Conservation (phyloP, 306 rosid genomes). For the Quercus engelmannii region DNA sequence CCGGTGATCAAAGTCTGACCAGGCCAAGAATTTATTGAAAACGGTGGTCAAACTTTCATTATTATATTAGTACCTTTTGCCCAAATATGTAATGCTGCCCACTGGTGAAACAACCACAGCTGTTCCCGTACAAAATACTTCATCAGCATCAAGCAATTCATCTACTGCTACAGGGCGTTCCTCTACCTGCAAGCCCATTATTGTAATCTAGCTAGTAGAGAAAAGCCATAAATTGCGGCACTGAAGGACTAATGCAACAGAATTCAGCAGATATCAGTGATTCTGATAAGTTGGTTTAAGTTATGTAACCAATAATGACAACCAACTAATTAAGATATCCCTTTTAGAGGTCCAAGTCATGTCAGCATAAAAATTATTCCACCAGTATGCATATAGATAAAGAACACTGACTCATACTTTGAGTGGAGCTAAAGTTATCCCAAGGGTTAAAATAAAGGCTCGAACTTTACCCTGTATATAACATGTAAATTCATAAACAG, state of each 20-base stretch:
- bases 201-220: neutral
- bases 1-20: neutral
- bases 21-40: neutral
- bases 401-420: neutral
- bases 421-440: neutral
- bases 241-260: neutral
- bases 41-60: neutral
- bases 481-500: too few relatives aligned
- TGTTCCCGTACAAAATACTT: constrained; percentile 95
- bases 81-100: constrained; percentile 82
- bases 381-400: neutral
- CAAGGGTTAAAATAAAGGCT: too few relatives aligned
- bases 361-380: neutral
- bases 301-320: neutral
- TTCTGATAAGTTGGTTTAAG: neutral
- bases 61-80: constrained; percentile 44
- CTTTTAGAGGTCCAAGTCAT: neutral
- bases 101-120: constrained; percentile 98
- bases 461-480: too few relatives aligned
- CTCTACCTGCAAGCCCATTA: constrained; percentile 64
- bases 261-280: neutral
- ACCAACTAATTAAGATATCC: neutral
- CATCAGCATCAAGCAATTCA: constrained; percentile 88
- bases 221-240: neutral
- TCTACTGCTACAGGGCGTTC: constrained; percentile 84